Evolutionary conservation across 306 rosid species (phyloP).

Genomic region (Pyrus pyrifolia): DNA sequence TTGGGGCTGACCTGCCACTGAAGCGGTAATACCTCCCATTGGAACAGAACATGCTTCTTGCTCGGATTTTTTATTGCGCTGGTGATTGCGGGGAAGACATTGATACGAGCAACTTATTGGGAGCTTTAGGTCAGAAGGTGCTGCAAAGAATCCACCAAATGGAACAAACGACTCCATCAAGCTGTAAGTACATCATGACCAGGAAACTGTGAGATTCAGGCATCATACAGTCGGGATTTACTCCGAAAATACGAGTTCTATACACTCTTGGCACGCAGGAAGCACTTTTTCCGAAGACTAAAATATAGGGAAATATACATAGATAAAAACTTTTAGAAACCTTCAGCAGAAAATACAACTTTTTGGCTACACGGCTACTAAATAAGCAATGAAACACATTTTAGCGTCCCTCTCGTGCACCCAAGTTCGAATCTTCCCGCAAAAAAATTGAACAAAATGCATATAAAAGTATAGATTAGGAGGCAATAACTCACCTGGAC

Average conservation of each 20-base stretch:
- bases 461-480: neutral
- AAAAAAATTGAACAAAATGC: neutral
- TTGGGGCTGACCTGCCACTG: slow-evolving; percentile 41
- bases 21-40: slow-evolving; percentile 33
- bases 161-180: slow-evolving; percentile 96
- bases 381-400: neutral
- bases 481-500: slow-evolving; percentile 42
- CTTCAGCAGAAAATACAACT: neutral
- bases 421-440: neutral
- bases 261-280: neutral
- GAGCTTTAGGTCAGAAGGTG: slow-evolving; percentile 66
- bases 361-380: neutral
- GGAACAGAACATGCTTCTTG: slow-evolving; percentile 46
- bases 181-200: slow-evolving; percentile 46
- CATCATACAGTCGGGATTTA: slow-evolving; percentile 4
- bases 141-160: slow-evolving; percentile 84
- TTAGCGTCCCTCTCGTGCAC: neutral
- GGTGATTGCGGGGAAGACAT: slow-evolving; percentile 37
- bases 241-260: neutral
- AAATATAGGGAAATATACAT: neutral
- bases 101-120: slow-evolving; percentile 39
- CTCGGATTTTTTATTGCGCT: slow-evolving; percentile 42
- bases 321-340: neutral
- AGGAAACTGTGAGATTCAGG: slow-evolving; percentile 14
- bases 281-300: neutral